Base-by-base conservation (phyloP, 1,284 basidiomycete genomes). In the Ustilago xerochloae region DNA sequence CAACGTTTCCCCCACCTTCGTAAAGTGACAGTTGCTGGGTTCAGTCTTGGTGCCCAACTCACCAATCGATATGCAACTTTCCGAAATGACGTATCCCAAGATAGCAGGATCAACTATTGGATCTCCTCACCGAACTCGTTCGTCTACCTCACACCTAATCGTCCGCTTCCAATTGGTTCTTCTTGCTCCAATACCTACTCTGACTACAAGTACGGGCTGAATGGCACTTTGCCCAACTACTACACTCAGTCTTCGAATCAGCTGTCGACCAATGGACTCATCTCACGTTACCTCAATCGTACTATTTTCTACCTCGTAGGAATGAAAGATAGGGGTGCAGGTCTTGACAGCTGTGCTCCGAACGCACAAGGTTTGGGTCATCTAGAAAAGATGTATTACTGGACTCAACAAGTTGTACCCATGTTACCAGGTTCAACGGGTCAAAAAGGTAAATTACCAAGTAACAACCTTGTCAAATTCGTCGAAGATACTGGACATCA, bases 191-290 rank as follows among this genome's bases (percentile, higher is more conserved):
- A 32, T 10, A 66, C 54, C 15, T 82, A 68, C 53, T 47, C 71
- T 39, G 49, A 80, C 22, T 83, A 81, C 75, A 83, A 82, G 70
- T 83, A 82, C 50, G 81, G 81, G 10, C 51, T 83, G 6, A 62
- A 73, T n/a, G 80, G 80, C 3, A 68, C 56, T 0, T 52, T 82
- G 16, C 81, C 81, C 0, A 16, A 13, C 7, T 83, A 82, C 59
- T 56, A 70, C 47, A 49, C 51, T 2, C 20, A 26, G 9, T 24
- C 54, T 6, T 13, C 36, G 2, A 47, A 46, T n/a, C 46, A 20
- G 18, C 50, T 57, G 7, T 48, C 56, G 0, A 8, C 65, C 3
- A 38, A 50, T 2, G 47, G 26, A 0, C 51, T 81, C 22, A 63
- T 69, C 16, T 47, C 63, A 13, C 63, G 74, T 3, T 78, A 66